Base-by-base conservation (phyloP, 805 yeast genomes). In the Suhomyces prunicola region DNA sequence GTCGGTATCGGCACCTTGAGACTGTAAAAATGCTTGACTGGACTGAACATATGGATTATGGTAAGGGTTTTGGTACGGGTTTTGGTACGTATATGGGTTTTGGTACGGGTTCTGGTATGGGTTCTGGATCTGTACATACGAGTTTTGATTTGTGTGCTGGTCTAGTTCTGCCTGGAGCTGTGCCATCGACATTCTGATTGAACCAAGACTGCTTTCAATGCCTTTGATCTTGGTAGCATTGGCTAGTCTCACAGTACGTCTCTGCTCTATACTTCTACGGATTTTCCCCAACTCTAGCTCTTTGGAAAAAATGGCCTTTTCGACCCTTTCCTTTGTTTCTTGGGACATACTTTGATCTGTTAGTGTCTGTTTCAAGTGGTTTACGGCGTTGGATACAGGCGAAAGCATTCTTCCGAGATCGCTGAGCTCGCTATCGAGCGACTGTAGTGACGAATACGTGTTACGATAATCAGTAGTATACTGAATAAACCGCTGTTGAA, bases 401-500 rank as follows among this genome's bases (percentile, higher is more conserved):
- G n/a, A 23, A 12, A 50, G 8, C 46, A 42, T 13, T 7, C 17
- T 6, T 2, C 26, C 10, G 19, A 48, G 31, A 40, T 22, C 39
- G 26, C n/a, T 23, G 0, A 48, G 13, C 23, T 48, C 51, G 12
- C 27, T 27, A 9, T 40, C 51, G 8, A 48, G 13, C 8, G 46
- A 45, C 15, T 24, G 23, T 5, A 13, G n/a, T 1, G 19, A 10
- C 15, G 40, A 42, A 27, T 46, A 35, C 13, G 42, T 45, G 26
- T 24, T 23, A 8, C 46, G 46, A 10, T 27, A 41, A 9, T 42
- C 49, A 12, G 36, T 44, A 6, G 27, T 33, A 22, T 53, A 39
- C 45, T 44, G 35, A 1, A 39, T 44, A 4, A 49, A 46, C 6
- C 55, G 40, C 24, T 53, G 55, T 6, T 49, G 48, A 22, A 53